Percentiles rank a stretch among this genome's conserved stretches.
phyloP scores from a whole-genome alignment of 2,329 filamentous ascomycete species.

The Xylaria sp. region DNA sequence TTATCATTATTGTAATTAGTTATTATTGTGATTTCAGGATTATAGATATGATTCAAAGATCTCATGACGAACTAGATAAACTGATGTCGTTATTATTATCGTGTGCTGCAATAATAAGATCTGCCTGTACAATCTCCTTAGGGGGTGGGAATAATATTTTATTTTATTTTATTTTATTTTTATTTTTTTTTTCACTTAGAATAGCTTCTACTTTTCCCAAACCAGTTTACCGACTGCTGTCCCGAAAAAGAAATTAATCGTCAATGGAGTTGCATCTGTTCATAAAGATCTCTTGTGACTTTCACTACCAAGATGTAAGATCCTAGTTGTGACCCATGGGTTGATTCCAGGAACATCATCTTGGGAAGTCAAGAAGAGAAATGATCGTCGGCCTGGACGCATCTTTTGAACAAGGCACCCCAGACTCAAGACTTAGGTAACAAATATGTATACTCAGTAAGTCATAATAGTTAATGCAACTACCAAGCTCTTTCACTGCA shows the following conservation, averaged over 20 bases:
- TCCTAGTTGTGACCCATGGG: conserved; percentile 19
- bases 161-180: too few relatives aligned
- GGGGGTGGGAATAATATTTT: conserved; percentile 18
- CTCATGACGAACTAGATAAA: background rate
- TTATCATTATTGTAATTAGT: background rate
- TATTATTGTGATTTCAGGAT: background rate
- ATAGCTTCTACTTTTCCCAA: background rate
- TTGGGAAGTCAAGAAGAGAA: conserved; percentile 22
- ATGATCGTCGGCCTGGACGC: conserved; percentile 16
- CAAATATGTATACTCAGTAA: background rate
- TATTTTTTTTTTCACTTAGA: background rate
- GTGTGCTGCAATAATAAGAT: background rate
- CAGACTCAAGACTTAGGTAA: conserved; percentile 5
- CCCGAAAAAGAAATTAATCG: conserved; percentile 20
- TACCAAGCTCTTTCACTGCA: conserved; percentile 11
- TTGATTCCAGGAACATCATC: conserved; percentile 17
- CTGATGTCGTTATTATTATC: background rate
- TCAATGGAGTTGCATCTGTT: conserved; percentile 8
- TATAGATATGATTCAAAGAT: background rate
- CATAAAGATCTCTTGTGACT: conserved; percentile 14
- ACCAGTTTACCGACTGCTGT: background rate
- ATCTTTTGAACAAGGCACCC: background rate
- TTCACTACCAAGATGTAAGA: conserved; percentile 22
- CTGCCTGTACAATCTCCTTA: background rate
- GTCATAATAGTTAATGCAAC: conserved; percentile 5